A percentile compares a stretch with the other conserved stretches of the same genome.
phyloP scores from a whole-genome alignment of 495 filamentous ascomycete genomes.

The Massariosphaeria phaeospora region DNA sequence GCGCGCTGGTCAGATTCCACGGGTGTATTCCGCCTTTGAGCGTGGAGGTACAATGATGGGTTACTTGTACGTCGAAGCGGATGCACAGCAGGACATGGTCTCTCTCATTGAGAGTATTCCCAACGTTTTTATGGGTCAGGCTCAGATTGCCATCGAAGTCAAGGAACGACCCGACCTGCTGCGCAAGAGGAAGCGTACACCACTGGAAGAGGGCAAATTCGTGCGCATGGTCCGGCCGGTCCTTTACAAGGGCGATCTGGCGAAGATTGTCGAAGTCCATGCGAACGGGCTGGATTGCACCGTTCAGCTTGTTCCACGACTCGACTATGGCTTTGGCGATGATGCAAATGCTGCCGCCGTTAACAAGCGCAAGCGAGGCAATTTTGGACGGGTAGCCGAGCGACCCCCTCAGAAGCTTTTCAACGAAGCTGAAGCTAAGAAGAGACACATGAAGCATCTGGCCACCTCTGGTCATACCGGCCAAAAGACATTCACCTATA shows the following conservation, averaged over 20 bases:
- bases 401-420: slow-evolving; percentile 90
- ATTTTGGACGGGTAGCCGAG: slow-evolving; percentile 39
- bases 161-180: slow-evolving; percentile 96
- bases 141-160: slow-evolving; percentile 84
- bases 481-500: slow-evolving; percentile 75
- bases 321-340: slow-evolving; percentile 87
- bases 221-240: slow-evolving; percentile 74
- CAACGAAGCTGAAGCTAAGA: slow-evolving; percentile 88
- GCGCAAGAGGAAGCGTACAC: slow-evolving; percentile 77
- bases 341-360: slow-evolving; percentile 56
- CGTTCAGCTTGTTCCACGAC: slow-evolving; percentile 77
- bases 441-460: slow-evolving; percentile 72
- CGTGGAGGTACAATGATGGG: slow-evolving; percentile 77
- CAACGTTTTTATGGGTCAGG: slow-evolving; percentile 66
- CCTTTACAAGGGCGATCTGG: slow-evolving; percentile 84
- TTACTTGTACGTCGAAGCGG: slow-evolving; percentile 91
- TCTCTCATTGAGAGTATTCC: slow-evolving; percentile 73
- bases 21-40: slow-evolving; percentile 85
- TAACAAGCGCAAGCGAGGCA: slow-evolving; percentile 62
- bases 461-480: slow-evolving; percentile 8
- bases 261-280: slow-evolving; percentile 88
- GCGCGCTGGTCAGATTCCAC: slow-evolving; percentile 67
- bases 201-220: slow-evolving; percentile 83
- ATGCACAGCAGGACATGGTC: slow-evolving; percentile 77
- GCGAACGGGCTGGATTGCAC: slow-evolving; percentile 85